Conservation (phyloP, 202 grass and related monocot genomes). For the Schoenoplectus triqueter region DNA sequence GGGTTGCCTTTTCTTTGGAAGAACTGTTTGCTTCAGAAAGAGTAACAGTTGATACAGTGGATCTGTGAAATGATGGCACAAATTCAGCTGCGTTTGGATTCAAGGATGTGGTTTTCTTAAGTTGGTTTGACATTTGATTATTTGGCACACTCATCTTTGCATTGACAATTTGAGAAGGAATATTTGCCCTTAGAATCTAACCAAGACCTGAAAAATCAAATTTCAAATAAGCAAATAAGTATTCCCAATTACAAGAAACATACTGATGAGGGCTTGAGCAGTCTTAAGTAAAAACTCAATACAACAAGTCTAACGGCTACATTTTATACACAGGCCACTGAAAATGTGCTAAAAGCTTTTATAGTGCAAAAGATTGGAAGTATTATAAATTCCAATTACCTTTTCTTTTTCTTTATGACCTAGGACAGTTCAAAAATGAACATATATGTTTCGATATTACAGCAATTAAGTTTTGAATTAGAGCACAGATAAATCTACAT, state of each 20-base stretch:
- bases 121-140: slow-evolving; percentile 59
- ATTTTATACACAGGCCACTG: background rate
- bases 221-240: slow-evolving; percentile 8
- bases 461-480: background rate
- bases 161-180: slow-evolving; percentile 53
- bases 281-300: background rate
- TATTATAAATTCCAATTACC: background rate
- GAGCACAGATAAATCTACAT: background rate
- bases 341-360: background rate
- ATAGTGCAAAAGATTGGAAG: background rate
- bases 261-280: background rate
- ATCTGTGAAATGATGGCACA: slow-evolving; percentile 75
- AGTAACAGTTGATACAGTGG: slow-evolving; percentile 47
- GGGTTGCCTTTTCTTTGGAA: slow-evolving; percentile 58
- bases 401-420: background rate
- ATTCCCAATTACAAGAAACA: background rate
- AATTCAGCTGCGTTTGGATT: slow-evolving; percentile 99
- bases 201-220: slow-evolving; percentile 57
- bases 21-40: slow-evolving; percentile 51
- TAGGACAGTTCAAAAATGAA: background rate
- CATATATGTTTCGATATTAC: background rate
- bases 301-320: background rate
- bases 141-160: slow-evolving; percentile 76
- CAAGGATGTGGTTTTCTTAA: slow-evolving; percentile 66
- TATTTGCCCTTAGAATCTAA: slow-evolving; percentile 48